Percentiles rank a stretch among this genome's conserved stretches.
Evolutionary conservation across 2,329 filamentous ascomycete genomes (phyloP).

Genomic region (Fusarium anthophilum): DNA sequence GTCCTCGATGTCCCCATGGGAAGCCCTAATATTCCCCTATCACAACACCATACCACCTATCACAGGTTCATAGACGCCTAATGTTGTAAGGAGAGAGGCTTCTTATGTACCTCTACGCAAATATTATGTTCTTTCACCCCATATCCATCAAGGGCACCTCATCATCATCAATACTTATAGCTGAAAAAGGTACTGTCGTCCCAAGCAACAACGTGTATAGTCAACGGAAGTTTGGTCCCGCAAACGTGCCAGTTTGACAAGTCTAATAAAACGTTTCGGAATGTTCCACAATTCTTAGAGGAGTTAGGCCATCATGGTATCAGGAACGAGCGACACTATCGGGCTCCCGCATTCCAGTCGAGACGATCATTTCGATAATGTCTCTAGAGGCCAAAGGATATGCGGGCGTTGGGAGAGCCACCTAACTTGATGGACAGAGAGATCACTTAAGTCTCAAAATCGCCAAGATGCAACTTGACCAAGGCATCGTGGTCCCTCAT

Average conservation of each 20-base stretch:
- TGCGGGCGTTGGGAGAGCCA: background rate
- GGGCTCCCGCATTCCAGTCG: slow-evolving; percentile 10
- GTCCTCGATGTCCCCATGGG: background rate
- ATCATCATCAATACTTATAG: background rate
- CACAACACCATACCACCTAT: background rate
- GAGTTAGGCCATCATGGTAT: background rate
- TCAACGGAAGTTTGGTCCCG: slow-evolving; percentile 57
- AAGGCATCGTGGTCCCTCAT: background rate
- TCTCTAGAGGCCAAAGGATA: background rate
- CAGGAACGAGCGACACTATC: background rate
- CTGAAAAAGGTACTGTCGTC: background rate
- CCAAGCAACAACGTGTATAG: background rate
- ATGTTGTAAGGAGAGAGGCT: background rate
- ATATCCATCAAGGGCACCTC: background rate
- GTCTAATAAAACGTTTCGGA: background rate
- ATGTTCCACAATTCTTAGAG: background rate
- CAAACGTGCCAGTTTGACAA: slow-evolving; percentile 2
- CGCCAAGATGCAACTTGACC: background rate
- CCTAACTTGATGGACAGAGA: background rate
- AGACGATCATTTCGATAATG: background rate
- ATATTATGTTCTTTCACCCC: too few species aligned
- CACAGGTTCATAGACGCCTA: background rate
- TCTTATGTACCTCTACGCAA: background rate
- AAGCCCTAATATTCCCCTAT: background rate
- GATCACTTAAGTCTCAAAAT: background rate